Base-by-base conservation (phyloP, 768 basidiomycete species). In the Mrakia hoshinonis region DNA sequence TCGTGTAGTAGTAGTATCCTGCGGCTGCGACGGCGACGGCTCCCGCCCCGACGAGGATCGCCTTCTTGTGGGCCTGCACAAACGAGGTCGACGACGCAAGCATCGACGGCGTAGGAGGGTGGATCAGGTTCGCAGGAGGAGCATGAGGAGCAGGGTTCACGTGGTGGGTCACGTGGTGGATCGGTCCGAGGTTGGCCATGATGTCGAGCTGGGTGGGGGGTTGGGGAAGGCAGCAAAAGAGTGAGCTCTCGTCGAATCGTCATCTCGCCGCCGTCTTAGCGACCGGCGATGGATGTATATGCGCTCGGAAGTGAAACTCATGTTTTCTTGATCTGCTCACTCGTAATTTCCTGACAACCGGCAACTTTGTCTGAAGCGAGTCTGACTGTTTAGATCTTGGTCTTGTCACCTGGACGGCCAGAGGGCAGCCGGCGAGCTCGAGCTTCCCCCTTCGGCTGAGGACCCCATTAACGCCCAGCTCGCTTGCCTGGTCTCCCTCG, bases 1-100 rank as follows among this genome's bases (percentile, higher is more conserved):
- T 49, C 12, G 64, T 47, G 67, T 68, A 68, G 52, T 68, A 68
- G 67, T 68, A 68, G 67, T 68, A 68, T 34, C 67, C 67, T 5
- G 67, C 67, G 13, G 47, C 67, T 12, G 48, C 52, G 38, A 51
- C 52, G 52, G 67, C 54, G 24, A 51, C 52, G 3, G 67, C 55
- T 22, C 47, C 67, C 0, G 67, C 67, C 7, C 36, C 46, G 18
- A 60, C 67, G 52, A 68, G 51, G 51, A 68, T 46, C 7, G 67
- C 48, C 67, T 68, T 68, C 55, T 68, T 68, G 67, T 68, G 46
- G 26, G 51, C 26, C 49, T 43, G 55, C 7, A 68, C 48, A 29
- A 68, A 68, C 18, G 67, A 68, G 18, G 36, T 43, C 39, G 67
- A 55, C 4, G 55, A 68, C 46, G 24, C 24, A 18, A 48, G 2